Conservation (phyloP, 2,329 filamentous ascomycete genomes). For the Clonostachys rosea region DNA sequence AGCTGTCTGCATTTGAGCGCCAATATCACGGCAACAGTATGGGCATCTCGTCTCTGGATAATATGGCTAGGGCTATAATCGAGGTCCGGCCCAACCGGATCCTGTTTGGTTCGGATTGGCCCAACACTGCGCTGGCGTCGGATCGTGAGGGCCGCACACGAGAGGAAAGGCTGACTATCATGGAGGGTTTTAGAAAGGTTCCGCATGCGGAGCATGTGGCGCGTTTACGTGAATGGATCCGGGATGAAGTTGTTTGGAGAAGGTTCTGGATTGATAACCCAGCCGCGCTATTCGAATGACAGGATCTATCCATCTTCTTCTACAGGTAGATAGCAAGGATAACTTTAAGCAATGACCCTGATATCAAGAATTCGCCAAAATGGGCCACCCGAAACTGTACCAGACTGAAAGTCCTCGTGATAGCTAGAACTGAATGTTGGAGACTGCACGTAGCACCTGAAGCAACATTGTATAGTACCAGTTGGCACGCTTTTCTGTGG, state of each 20-base stretch:
- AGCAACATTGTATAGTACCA: too few species aligned
- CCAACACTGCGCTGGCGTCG: not conserved
- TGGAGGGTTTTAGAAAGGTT: not conserved
- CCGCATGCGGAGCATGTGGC: not conserved
- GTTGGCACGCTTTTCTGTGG: too few species aligned
- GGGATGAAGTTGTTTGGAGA: not conserved
- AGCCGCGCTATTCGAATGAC: not conserved
- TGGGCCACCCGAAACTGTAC: too few species aligned
- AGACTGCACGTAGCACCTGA: too few species aligned
- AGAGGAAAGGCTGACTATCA: not conserved
- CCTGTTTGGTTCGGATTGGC: not conserved
- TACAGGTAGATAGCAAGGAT: too few species aligned
- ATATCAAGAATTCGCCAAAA: too few species aligned
- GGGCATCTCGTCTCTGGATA: not conserved
- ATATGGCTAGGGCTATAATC: not conserved
- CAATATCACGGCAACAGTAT: not conserved
- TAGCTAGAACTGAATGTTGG: too few species aligned
- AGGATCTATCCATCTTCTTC: too few species aligned
- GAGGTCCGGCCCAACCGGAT: not conserved
- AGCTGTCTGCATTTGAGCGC: not conserved
- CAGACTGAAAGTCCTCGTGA: too few species aligned
- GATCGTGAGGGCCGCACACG: not conserved
- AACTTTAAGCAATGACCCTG: too few species aligned
- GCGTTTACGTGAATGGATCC: not conserved
- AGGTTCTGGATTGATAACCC: not conserved